Percentiles rank a stretch among this genome's conserved stretches.
phyloP scores from a whole-genome alignment of 139 green algal genomes.

The Picochlorum costavermella region DNA sequence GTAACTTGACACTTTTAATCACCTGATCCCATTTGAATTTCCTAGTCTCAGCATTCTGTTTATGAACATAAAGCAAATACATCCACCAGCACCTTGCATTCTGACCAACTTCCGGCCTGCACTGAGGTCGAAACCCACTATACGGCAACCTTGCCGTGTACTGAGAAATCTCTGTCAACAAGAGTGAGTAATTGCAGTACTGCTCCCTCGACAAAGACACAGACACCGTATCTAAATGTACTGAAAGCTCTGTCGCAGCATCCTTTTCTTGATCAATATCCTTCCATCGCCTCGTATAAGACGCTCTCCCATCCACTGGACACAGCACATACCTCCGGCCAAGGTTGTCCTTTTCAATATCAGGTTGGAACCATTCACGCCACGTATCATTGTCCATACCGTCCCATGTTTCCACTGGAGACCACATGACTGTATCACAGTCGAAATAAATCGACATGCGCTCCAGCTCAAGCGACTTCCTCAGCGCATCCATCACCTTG shows the following conservation, averaged over 20 bases:
- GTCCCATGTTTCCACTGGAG: slow-evolving; percentile 37
- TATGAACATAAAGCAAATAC: slow-evolving; percentile 56
- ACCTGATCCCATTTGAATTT: slow-evolving; percentile 40
- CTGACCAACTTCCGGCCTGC: slow-evolving; percentile 22
- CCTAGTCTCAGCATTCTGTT: slow-evolving; percentile 16
- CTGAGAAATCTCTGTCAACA: slow-evolving; percentile 57
- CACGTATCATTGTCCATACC: slow-evolving; percentile 44
- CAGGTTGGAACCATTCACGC: slow-evolving; percentile 63
- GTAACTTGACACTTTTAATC: slow-evolving; percentile 24
- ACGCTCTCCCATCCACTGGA: slow-evolving; percentile 49
- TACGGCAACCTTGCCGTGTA: slow-evolving; percentile 47
- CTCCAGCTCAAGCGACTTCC: slow-evolving; percentile 66
- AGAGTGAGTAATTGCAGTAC: slow-evolving; percentile 59
- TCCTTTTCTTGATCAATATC: slow-evolving; percentile 30
- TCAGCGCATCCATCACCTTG: slow-evolving; percentile 60
- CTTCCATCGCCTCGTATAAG: slow-evolving; percentile 46
- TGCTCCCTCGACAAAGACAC: slow-evolving; percentile 39
- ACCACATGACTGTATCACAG: slow-evolving; percentile 39
- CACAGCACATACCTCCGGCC: slow-evolving; percentile 48
- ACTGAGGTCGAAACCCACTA: slow-evolving; percentile 42
- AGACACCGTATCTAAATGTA: slow-evolving; percentile 38
- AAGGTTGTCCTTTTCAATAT: slow-evolving; percentile 17
- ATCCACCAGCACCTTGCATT: slow-evolving; percentile 65
- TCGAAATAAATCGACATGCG: slow-evolving; percentile 77
- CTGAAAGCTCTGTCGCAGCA: slow-evolving; percentile 25